Conservation (phyloP, 306 rosid genomes). For the Rosa chinensis region DNA sequence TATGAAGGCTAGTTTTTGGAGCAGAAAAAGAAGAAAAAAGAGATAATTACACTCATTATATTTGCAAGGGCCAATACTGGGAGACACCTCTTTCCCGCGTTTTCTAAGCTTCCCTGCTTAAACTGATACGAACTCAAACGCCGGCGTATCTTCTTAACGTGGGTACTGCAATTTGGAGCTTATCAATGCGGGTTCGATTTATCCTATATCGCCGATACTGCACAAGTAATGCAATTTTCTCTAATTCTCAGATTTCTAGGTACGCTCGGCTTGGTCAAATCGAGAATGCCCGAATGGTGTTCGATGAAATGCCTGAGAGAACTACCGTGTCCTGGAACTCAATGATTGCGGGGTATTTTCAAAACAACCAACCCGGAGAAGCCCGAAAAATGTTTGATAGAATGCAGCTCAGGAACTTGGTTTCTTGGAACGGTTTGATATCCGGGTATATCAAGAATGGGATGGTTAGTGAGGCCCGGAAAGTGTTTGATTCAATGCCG, state of each 20-base stretch:
- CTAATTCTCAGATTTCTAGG: constrained; percentile 24
- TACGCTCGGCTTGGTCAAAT: constrained; percentile 36
- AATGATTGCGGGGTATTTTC: constrained; percentile 50
- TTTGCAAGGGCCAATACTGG: not conserved
- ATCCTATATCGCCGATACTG: not conserved
- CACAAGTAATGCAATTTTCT: not conserved
- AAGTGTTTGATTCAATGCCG: constrained; percentile 21
- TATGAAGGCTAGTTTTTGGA: too few relatives aligned
- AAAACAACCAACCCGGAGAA: constrained; percentile 37
- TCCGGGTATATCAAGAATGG: constrained; percentile 8
- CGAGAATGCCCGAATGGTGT: constrained; percentile 44
- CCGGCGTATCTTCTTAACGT: too few relatives aligned
- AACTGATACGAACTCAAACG: not conserved
- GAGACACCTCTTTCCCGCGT: constrained; percentile 3
- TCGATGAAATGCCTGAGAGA: constrained; percentile 45
- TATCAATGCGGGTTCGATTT: not conserved
- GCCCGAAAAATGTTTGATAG: constrained; percentile 42
- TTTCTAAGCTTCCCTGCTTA: constrained; percentile 4
- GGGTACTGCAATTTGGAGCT: not conserved
- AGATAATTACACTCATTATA: too few relatives aligned
- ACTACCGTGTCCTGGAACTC: constrained; percentile 48
- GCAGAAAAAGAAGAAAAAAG: too few relatives aligned
- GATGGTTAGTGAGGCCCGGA: constrained; percentile 10
- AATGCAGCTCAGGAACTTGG: constrained; percentile 41
- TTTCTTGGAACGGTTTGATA: constrained; percentile 47